A percentile compares a stretch with the other conserved stretches of the same genome.
Evolutionary conservation across 1,284 basidiomycete genomes (phyloP).

Genomic region (Macrocybe sp.): DNA sequence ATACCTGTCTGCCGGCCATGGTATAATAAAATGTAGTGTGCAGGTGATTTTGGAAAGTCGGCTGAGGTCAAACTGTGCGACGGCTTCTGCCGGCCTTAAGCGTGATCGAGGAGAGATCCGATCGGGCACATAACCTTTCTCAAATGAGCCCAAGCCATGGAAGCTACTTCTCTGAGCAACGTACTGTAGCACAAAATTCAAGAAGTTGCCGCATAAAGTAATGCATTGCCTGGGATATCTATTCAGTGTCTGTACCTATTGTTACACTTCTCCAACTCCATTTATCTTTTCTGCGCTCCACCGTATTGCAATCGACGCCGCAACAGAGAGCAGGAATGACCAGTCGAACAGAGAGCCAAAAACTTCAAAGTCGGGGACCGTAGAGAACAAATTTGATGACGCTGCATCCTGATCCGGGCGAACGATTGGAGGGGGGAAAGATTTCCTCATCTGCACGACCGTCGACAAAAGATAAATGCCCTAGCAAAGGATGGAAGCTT

Average conservation of each 20-base stretch:
- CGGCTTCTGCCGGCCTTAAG: neutral
- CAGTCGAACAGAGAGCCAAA: constrained; percentile 73
- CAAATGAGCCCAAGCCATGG: too few species aligned
- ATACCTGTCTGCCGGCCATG: constrained; percentile 58
- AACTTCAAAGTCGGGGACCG: constrained; percentile 66
- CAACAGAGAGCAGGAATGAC: constrained; percentile 57
- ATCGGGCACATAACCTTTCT: constrained; percentile 1
- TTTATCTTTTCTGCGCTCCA: constrained; percentile 43
- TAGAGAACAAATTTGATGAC: constrained; percentile 58
- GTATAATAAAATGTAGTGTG: neutral
- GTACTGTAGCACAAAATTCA: too few species aligned
- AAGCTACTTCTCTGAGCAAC: too few species aligned
- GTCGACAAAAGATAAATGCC: constrained; percentile 76
- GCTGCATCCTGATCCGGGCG: constrained; percentile 2
- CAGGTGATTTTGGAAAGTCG: constrained; percentile 3
- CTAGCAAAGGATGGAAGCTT: constrained; percentile 27
- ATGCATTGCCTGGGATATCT: too few species aligned
- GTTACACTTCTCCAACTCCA: constrained; percentile 15
- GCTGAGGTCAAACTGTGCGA: neutral
- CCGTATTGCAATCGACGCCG: constrained; percentile 35
- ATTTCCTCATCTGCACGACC: constrained; percentile 69
- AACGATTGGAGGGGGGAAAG: constrained; percentile 50
- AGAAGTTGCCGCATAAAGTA: too few species aligned
- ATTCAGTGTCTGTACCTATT: too few species aligned
- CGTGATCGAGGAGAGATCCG: constrained; percentile 9